A percentile compares a stretch with the other conserved stretches of the same genome.
phyloP scores from a whole-genome alignment of 176 grass and related monocot genomes.

The Triticum timopheevii region DNA sequence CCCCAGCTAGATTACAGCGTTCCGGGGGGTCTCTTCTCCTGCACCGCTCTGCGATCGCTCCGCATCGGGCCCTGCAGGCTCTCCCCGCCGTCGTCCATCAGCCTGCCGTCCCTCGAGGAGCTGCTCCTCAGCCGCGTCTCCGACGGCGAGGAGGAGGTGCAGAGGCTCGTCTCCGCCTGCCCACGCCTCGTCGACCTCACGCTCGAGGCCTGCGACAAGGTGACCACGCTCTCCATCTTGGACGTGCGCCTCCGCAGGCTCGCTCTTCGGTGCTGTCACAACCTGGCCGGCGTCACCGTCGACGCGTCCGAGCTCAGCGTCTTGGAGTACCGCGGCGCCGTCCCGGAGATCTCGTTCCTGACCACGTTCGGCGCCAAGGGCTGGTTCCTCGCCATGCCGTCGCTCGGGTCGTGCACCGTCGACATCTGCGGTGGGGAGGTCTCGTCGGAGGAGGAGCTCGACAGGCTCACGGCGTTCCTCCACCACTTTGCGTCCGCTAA shows the following conservation, averaged over 20 bases:
- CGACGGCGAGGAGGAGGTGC: neutral
- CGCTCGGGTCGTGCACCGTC: neutral
- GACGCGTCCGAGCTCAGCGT: neutral
- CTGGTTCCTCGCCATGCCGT: neutral
- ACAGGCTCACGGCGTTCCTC: neutral
- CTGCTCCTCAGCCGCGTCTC: neutral
- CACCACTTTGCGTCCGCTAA: neutral
- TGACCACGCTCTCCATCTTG: neutral
- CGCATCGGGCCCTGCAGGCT: neutral
- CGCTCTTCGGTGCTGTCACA: conserved; percentile 18
- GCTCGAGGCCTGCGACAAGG: neutral
- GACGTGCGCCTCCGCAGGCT: neutral
- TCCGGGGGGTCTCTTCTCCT: neutral
- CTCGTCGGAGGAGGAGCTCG: neutral
- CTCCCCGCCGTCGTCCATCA: neutral
- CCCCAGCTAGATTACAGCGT: neutral
- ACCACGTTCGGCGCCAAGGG: neutral
- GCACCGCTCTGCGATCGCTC: neutral
- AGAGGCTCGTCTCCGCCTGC: conserved; percentile 9
- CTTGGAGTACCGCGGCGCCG: conserved; percentile 22
- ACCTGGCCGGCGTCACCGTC: neutral
- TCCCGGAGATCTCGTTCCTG: neutral
- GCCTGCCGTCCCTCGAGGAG: neutral
- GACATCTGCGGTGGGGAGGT: conserved; percentile 6
- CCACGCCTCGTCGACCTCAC: conserved; percentile 18